Evolutionary conservation across 306 rosid genomes (phyloP), one percentile per base, ranked within the genome.

Genomic region (Comarum palustre): DNA sequence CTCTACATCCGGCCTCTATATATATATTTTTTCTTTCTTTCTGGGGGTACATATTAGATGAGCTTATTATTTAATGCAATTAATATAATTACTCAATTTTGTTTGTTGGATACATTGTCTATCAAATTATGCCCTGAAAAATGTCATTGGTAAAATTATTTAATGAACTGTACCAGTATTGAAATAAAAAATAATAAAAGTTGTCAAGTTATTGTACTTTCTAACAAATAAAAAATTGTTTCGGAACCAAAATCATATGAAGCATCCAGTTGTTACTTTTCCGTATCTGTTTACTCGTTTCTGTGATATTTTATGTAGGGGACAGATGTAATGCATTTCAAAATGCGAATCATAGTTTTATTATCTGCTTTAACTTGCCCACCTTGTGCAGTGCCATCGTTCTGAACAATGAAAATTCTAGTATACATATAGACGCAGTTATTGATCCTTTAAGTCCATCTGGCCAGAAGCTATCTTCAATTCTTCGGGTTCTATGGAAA

Each of bases 391-490:
- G 99, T 88, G 99, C 99, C 47, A 82, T 94, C 71, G 82, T 91
- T 78, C 70, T 94, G 46, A 74, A 74, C 73, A 81, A 79, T 78
- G 97, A 88, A 67, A 88, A 84, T 73, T 79, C 99, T 69, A 87
- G 89, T 69, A 81, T 91, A 74, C 99, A 94, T 81, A 91, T 94
- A 27, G 99, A 94, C 74, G 99, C 90, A 31, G 96, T 90, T 72
- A 70, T 94, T 68, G 99, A 94, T 88, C 99, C 99, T 59, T 80
- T 94, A 80, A 94, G 99, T 82, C 92, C 94, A 72, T 81, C 89
- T 52, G 89, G 93, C 77, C 99, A 94, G 87, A 94, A 86, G 85
- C 66, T 94, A 79, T 88, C 99, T 65, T 91, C 96, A 73, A 86
- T 94, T 88, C 92, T 94, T 69, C 85, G 84, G 59, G 85, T 88